These are phyloP conservation scores for Cystobasidium slooffiae DNA, from an alignment of 1,284 basidiomycete genomes.

Conservation along the genomic window DNA sequence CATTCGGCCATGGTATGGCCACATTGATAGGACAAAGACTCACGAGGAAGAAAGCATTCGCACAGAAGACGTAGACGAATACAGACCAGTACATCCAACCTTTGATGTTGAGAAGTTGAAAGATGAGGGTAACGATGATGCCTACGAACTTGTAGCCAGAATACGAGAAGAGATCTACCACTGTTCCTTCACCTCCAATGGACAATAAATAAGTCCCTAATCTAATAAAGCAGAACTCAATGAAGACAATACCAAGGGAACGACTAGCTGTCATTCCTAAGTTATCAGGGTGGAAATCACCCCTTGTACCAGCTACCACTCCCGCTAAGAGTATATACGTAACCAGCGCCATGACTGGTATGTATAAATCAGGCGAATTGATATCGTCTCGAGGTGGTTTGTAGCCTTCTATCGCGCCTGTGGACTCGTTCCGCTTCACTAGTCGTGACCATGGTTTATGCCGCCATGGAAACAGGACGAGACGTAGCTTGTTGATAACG, in stretches of 20 bases:
- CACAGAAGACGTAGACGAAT: constrained; percentile 82
- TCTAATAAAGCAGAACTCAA: constrained; percentile 87
- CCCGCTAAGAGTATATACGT: constrained; percentile 88
- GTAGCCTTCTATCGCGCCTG: constrained; percentile 72
- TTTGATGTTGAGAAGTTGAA: constrained; percentile 67
- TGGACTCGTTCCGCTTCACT: constrained; percentile 53
- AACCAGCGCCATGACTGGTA: constrained; percentile 94
- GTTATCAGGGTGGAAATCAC: constrained; percentile 85
- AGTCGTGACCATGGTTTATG: constrained; percentile 61
- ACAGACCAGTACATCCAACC: constrained; percentile 69
- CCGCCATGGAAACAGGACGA: constrained; percentile 95
- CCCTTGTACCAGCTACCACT: constrained; percentile 79
- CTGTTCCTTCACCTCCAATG: constrained; percentile 73
- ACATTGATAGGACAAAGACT: constrained; percentile 55
- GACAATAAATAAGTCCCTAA: constrained; percentile 88
- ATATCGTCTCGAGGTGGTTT: constrained; percentile 89
- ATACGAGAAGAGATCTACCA: constrained; percentile 69
- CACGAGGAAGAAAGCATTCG: constrained; percentile 93
- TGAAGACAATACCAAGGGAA: constrained; percentile 64
- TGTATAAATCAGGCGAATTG: constrained; percentile 95
- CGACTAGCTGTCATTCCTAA: constrained; percentile 84
- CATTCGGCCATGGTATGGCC: constrained; percentile 4
- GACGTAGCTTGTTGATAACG: constrained; percentile 84
- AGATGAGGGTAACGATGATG: constrained; percentile 71
- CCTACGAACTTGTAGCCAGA: constrained; percentile 98